Conservation (phyloP, 176 grass and related monocot species). For the Elaeis guineensis region DNA sequence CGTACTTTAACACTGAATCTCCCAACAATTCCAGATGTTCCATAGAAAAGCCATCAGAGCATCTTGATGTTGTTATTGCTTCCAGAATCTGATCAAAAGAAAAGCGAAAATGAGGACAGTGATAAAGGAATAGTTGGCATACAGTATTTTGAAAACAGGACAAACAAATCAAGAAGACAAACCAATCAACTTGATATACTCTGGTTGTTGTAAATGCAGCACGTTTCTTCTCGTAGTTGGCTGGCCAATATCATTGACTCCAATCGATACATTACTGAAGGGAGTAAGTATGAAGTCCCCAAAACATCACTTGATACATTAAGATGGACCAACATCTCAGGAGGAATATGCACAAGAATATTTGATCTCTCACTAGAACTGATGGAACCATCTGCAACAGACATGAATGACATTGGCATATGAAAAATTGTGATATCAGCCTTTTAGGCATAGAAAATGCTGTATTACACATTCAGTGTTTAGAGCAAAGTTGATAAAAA, state of each 20-base stretch:
- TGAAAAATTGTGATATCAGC: too few species aligned
- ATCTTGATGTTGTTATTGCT: conserved; percentile 7
- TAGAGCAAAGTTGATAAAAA: too few species aligned
- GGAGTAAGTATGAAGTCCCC: neutral
- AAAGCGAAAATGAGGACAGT: neutral
- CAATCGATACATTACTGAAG: conserved; percentile 1
- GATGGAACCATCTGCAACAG: conserved; percentile 35
- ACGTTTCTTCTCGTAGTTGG: neutral
- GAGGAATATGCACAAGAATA: conserved; percentile 15
- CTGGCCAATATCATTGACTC: conserved; percentile 1
- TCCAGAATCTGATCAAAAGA: conserved; percentile 1
- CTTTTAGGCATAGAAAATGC: too few species aligned
- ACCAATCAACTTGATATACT: conserved; percentile 1
- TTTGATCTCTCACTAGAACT: conserved; percentile 35
- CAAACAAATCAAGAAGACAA: neutral
- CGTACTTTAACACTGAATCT: neutral
- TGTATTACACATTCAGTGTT: too few species aligned
- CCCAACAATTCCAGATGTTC: conserved; percentile 3
- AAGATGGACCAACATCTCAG: neutral
- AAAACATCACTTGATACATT: neutral
- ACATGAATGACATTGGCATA: neutral
- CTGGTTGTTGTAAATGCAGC: neutral
- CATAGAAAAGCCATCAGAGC: neutral
- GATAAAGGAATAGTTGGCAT: neutral
- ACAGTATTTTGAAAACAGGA: neutral